Evolutionary conservation across 176 grass and related monocot species (phyloP).

Genomic region (Oryza meyeriana): DNA sequence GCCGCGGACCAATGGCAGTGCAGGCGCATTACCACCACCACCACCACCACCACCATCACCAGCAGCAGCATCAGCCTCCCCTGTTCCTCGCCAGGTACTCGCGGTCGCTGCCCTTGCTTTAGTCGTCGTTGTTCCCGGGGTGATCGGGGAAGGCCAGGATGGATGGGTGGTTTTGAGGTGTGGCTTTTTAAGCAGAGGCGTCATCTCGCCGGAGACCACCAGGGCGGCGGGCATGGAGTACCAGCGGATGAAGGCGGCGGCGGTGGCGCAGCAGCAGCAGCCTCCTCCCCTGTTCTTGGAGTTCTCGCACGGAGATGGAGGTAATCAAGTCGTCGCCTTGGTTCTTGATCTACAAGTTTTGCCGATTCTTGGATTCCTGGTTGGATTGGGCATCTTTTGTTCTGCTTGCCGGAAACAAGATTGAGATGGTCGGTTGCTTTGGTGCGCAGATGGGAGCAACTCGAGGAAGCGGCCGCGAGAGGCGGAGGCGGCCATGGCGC

Average conservation of each 20-base stretch:
- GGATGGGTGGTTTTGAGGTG: constrained; percentile 32
- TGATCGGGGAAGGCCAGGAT: not conserved
- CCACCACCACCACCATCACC: not conserved
- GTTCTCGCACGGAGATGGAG: constrained; percentile 18
- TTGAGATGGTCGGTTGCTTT: not conserved
- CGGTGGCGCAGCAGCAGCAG: not conserved
- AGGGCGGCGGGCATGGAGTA: not conserved
- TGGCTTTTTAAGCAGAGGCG: constrained; percentile 22
- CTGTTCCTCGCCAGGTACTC: constrained; percentile 32
- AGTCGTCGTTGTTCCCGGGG: not conserved
- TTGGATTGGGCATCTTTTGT: not conserved
- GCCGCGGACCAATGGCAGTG: constrained; percentile 30
- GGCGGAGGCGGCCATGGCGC: constrained; percentile 13
- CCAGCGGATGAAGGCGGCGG: not conserved
- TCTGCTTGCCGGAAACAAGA: not conserved
- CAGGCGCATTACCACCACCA: constrained; percentile 32
- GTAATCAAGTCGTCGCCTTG: not conserved
- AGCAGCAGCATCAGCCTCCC: not conserved
- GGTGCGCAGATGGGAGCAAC: constrained; percentile 17
- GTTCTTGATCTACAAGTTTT: not conserved
- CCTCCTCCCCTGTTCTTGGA: constrained; percentile 29
- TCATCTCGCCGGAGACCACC: constrained; percentile 14
- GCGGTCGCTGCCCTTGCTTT: not conserved
- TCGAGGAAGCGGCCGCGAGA: constrained; percentile 47
- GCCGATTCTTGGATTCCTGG: not conserved